A percentile compares a stretch with the other conserved stretches of the same genome.
These are phyloP conservation scores for Bisporella sp. DNA, from an alignment of 2,329 filamentous ascomycete genomes.

Conservation along the genomic window DNA sequence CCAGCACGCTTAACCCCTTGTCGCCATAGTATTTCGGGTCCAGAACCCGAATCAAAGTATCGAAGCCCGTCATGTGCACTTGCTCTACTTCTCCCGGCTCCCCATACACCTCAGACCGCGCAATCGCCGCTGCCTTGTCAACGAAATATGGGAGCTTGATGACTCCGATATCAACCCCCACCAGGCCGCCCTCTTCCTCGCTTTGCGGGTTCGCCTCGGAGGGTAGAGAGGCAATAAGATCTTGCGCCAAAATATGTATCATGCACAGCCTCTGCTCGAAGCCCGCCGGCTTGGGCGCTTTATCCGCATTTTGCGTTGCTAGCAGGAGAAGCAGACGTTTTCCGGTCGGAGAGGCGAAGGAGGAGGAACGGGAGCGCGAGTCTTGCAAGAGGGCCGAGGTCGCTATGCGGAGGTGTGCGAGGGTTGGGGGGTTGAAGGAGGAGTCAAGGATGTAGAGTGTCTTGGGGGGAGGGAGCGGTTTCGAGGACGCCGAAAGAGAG, in stretches of 20 bases:
- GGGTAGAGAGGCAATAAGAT: not conserved
- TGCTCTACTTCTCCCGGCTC: conserved; percentile 36
- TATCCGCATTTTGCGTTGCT: conserved; percentile 59
- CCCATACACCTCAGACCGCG: conserved; percentile 33
- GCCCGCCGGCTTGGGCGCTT: conserved; percentile 57
- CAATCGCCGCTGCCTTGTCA: conserved; percentile 59
- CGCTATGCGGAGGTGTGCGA: conserved; percentile 53
- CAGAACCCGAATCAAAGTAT: conserved; percentile 67
- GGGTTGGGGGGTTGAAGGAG: conserved; percentile 62
- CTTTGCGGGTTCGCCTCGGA: not conserved
- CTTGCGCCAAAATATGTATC: conserved; percentile 61
- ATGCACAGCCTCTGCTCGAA: conserved; percentile 63
- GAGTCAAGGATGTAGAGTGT: conserved; percentile 56
- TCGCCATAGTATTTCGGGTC: conserved; percentile 63
- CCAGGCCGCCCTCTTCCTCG: not conserved
- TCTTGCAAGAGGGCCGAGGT: conserved; percentile 34
- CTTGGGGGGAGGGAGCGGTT: conserved; percentile 20
- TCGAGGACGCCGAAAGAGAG: conserved; percentile 10
- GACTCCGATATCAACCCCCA: conserved; percentile 54
- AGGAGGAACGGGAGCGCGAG: not conserved
- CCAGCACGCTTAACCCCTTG: conserved; percentile 46
- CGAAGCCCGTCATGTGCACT: conserved; percentile 67
- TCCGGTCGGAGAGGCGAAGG: conserved; percentile 13
- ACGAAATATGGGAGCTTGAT: conserved; percentile 69
- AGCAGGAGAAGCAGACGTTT: conserved; percentile 50